phyloP scores from a whole-genome alignment of 441 rosid species.

The Dalechampia spathulata region DNA sequence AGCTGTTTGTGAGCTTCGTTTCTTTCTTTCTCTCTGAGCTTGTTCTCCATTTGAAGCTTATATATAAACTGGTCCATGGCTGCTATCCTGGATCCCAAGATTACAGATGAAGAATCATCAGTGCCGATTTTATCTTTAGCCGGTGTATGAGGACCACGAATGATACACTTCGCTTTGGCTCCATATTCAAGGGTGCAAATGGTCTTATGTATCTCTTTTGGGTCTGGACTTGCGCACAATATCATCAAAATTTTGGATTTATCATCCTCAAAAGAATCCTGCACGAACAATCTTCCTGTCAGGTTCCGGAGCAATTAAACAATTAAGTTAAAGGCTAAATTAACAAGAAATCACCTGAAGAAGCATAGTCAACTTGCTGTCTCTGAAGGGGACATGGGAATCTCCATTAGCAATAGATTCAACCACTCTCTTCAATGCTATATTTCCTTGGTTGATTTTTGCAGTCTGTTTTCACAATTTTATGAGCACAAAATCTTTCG shows the following conservation, averaged over 20 bases:
- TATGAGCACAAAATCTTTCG: constrained; percentile 15
- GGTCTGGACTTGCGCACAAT: constrained; percentile 95
- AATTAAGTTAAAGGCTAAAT: constrained; percentile 1
- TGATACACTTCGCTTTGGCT: constrained; percentile 93
- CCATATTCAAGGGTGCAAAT: constrained; percentile 95
- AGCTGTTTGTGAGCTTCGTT: constrained; percentile 69
- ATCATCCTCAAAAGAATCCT: constrained; percentile 99
- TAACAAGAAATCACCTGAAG: constrained; percentile 53
- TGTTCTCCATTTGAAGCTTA: constrained; percentile 86
- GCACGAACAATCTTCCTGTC: neutral
- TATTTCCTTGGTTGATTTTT: constrained; percentile 93
- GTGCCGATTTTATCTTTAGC: constrained; percentile 48
- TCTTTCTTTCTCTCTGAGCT: constrained; percentile 66
- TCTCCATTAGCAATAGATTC: constrained; percentile 98
- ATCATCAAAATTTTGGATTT: constrained; percentile 92
- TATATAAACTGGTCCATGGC: constrained; percentile 86
- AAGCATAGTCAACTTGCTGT: constrained; percentile 92
- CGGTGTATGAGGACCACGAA: constrained; percentile 82
- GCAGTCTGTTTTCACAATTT: constrained; percentile 54
- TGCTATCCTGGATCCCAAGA: constrained; percentile 67
- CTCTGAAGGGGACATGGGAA: constrained; percentile 98
- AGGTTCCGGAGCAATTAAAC: neutral
- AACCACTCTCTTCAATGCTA: constrained; percentile 88
- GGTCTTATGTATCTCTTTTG: constrained; percentile 89
- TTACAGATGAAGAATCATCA: constrained; percentile 55